Evolutionary conservation across 192 early-diverging fungal species (phyloP).

Genomic region (Neocallimastix lanati): DNA sequence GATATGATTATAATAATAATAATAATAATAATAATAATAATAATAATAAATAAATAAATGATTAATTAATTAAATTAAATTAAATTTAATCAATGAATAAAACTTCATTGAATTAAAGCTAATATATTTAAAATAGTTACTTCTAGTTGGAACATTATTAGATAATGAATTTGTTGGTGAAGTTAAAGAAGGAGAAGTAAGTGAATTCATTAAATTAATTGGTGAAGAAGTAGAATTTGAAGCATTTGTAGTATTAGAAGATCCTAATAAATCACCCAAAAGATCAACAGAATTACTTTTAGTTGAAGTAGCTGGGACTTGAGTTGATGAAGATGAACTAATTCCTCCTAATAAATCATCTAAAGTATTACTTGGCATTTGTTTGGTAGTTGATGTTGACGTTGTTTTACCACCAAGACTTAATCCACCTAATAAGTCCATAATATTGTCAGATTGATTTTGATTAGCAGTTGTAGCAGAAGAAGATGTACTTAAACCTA

Average conservation of each 20-base stretch:
- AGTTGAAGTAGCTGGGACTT: slow-evolving; percentile 5
- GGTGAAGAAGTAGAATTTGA: not conserved
- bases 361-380: not conserved
- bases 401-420: slow-evolving; percentile 12
- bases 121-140: not conserved
- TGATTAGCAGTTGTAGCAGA: not conserved
- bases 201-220: not conserved
- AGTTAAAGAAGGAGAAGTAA: not conserved
- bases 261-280: slow-evolving; percentile 37
- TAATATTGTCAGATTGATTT: slow-evolving; percentile 16
- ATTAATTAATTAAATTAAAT: too few relatives aligned
- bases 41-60: too few relatives aligned
- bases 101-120: too few relatives aligned
- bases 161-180: not conserved
- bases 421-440: slow-evolving; percentile 35
- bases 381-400: not conserved
- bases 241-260: slow-evolving; percentile 11
- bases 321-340: slow-evolving; percentile 12
- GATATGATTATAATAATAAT: too few relatives aligned
- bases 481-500: not conserved
- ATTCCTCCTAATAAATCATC: slow-evolving; percentile 1
- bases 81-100: too few relatives aligned
- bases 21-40: too few relatives aligned
- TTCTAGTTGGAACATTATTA: not conserved
- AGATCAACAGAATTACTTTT: slow-evolving; percentile 50